These are phyloP conservation scores for Camellia oleifera DNA, from an alignment of 179 eudicot species.

Conservation along the genomic window DNA sequence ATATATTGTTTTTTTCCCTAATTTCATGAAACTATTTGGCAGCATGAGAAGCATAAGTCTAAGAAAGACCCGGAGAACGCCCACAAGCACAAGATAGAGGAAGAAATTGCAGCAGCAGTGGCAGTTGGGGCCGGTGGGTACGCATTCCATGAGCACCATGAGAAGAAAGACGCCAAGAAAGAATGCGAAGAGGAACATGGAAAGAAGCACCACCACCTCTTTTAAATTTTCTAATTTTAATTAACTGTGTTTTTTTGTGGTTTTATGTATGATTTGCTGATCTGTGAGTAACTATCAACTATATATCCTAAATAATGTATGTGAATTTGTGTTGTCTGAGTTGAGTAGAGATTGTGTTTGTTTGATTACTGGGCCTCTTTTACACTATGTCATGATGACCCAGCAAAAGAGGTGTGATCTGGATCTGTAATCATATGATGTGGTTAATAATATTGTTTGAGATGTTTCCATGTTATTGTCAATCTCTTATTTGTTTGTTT, in stretches of 20 bases:
- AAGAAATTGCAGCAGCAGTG: constrained; percentile 33
- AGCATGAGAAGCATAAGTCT: constrained; percentile 47
- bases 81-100: constrained; percentile 40
- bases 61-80: constrained; percentile 41
- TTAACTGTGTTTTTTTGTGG: not conserved
- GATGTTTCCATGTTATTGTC: too few species aligned
- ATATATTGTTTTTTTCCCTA: too few species aligned
- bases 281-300: not conserved
- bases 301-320: not conserved
- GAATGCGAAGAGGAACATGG: constrained; percentile 28
- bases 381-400: not conserved
- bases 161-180: constrained; percentile 33
- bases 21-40: not conserved
- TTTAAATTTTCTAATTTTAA: not conserved
- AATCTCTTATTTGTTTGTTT: too few species aligned
- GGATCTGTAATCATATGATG: not conserved
- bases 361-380: not conserved
- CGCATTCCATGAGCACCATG: constrained; percentile 39
- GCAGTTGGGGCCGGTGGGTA: constrained; percentile 41
- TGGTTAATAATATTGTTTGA: too few species aligned
- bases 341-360: too few species aligned
- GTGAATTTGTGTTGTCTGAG: not conserved
- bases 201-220: constrained; percentile 32
- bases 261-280: too few species aligned
- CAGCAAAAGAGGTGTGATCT: not conserved